These are phyloP conservation scores for Euclidium syriacum DNA, from an alignment of 345 rosid genomes.

Conservation along the genomic window DNA sequence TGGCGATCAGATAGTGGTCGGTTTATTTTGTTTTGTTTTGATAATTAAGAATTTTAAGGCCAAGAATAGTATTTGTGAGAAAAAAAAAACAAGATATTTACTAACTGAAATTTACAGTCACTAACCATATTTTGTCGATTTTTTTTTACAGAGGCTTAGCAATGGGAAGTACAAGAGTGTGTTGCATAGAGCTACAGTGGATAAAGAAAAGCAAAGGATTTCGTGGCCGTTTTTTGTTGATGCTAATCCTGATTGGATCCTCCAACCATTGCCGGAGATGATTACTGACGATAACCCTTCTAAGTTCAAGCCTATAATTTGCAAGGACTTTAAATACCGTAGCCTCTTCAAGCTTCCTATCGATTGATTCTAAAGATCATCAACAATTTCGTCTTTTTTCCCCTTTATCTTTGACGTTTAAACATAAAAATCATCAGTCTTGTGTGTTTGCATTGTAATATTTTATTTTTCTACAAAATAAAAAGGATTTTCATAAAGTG, in stretches of 20 bases:
- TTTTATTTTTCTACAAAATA: too few relatives aligned
- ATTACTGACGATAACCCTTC: constrained; percentile 31
- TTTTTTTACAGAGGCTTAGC: constrained; percentile 49
- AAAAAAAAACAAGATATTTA: too few relatives aligned
- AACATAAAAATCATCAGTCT: too few relatives aligned
- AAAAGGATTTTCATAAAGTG: too few relatives aligned
- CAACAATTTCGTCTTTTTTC: too few relatives aligned
- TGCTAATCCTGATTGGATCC: constrained; percentile 44
- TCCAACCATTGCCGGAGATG: constrained; percentile 49
- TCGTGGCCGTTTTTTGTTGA: constrained; percentile 77
- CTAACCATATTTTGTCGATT: too few relatives aligned
- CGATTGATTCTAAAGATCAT: neutral
- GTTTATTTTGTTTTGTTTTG: constrained; percentile 8
- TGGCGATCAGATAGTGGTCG: constrained; percentile 72
- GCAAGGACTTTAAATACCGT: constrained; percentile 45
- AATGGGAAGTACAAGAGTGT: constrained; percentile 51
- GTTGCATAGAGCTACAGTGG: constrained; percentile 48
- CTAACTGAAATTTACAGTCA: too few relatives aligned
- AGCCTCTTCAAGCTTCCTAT: constrained; percentile 57
- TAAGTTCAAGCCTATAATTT: constrained; percentile 45
- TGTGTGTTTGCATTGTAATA: too few relatives aligned
- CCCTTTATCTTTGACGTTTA: too few relatives aligned
- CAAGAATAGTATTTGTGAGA: too few relatives aligned
- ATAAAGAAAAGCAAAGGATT: constrained; percentile 54
- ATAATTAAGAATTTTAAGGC: too few relatives aligned